A percentile compares a stretch with the other conserved stretches of the same genome.
Conservation (phyloP, 2,329 filamentous ascomycete species). For the Neofusicoccum umdonicola region DNA sequence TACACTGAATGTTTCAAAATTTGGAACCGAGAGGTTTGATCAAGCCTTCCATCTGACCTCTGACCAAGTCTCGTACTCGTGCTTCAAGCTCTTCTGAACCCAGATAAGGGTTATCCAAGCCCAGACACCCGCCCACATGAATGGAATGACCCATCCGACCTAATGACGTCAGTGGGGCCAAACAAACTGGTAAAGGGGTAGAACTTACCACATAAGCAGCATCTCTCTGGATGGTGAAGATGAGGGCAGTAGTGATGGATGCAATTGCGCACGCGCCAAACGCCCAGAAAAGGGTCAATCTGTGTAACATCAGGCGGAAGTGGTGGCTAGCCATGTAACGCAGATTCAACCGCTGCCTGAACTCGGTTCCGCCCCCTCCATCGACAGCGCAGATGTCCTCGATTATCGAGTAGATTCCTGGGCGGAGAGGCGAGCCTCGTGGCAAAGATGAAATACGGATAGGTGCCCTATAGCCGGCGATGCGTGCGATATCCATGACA, state of each 20-base stretch:
- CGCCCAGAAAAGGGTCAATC: constrained; percentile 54
- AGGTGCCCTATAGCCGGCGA: constrained; percentile 45
- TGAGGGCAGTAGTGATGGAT: constrained; percentile 42
- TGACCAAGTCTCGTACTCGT: constrained; percentile 37
- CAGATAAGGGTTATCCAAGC: constrained; percentile 45
- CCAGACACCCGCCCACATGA: constrained; percentile 51
- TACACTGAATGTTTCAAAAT: neutral
- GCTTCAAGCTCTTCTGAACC: constrained; percentile 38
- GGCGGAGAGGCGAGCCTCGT: constrained; percentile 50
- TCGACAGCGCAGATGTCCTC: constrained; percentile 56
- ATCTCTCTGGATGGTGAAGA: constrained; percentile 48
- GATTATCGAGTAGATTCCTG: constrained; percentile 54
- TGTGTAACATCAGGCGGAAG: constrained; percentile 54
- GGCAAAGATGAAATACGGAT: constrained; percentile 54
- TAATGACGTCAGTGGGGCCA: constrained; percentile 16
- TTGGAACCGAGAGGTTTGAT: neutral
- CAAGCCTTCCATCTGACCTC: constrained; percentile 38
- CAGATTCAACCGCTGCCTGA: constrained; percentile 50
- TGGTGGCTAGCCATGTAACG: constrained; percentile 54
- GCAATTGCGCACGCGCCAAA: constrained; percentile 44
- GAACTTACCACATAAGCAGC: constrained; percentile 48
- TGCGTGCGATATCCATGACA: constrained; percentile 49
- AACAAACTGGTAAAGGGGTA: neutral
- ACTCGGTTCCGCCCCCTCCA: constrained; percentile 52
- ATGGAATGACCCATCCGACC: constrained; percentile 50